Evolutionary conservation across 2,329 filamentous ascomycete species (phyloP).

Genomic region (Aspergillus tubingensis): DNA sequence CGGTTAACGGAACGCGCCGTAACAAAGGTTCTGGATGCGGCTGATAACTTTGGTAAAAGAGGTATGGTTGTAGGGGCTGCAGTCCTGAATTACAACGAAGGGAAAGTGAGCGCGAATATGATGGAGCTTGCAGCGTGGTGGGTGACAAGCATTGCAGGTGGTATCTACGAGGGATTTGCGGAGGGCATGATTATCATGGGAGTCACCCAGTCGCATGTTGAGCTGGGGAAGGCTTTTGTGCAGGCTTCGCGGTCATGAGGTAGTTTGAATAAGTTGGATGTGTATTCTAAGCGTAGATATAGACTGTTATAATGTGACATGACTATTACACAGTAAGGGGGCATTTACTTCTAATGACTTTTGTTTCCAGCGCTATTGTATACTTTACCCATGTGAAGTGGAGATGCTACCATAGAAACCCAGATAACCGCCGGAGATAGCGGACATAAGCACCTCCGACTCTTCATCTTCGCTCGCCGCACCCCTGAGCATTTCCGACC

Average conservation of each 20-base stretch:
- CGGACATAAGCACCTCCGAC: slow-evolving; percentile 10
- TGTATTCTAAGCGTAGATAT: background rate
- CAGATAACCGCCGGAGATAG: slow-evolving; percentile 13
- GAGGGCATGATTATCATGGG: slow-evolving; percentile 56
- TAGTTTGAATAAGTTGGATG: background rate
- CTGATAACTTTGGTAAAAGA: slow-evolving; percentile 56
- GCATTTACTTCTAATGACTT: no score
- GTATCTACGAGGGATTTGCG: slow-evolving; percentile 64
- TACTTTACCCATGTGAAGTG: no score
- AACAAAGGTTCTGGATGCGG: slow-evolving; percentile 53
- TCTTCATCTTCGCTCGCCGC: background rate
- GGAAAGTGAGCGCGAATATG: slow-evolving; percentile 61
- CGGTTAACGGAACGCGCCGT: slow-evolving; percentile 63
- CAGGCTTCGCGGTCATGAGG: background rate
- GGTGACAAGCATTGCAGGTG: slow-evolving; percentile 64
- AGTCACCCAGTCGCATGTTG: slow-evolving; percentile 21
- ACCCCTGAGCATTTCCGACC: background rate
- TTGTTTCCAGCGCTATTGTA: no score
- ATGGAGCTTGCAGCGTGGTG: slow-evolving; percentile 59
- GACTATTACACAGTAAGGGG: background rate
- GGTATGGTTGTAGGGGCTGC: slow-evolving; percentile 56
- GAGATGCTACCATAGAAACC: background rate
- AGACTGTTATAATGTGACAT: background rate
- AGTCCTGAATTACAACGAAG: slow-evolving; percentile 64
- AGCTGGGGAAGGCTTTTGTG: slow-evolving; percentile 10